A percentile compares a stretch with the other conserved stretches of the same genome.
These are phyloP conservation scores for Xylaria acuta DNA, from an alignment of 495 filamentous ascomycete species.

Conservation along the genomic window DNA sequence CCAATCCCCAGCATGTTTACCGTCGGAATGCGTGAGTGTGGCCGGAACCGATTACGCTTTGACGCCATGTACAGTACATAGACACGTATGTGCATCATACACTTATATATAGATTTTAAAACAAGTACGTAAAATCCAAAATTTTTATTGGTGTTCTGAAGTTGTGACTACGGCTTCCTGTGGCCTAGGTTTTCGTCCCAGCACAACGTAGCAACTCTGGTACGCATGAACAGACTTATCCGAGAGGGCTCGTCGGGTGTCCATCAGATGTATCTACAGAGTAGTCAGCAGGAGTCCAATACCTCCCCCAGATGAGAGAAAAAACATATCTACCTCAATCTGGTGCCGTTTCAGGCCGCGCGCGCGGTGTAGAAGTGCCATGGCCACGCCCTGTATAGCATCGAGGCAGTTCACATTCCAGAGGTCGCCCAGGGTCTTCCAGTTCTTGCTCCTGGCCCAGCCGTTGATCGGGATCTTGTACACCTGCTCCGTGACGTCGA, in stretches of 20 bases:
- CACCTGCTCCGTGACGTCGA: constrained; percentile 63
- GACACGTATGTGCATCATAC: not conserved
- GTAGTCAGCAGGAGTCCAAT: not conserved
- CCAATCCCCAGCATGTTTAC: not conserved
- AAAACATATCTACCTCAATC: constrained; percentile 27
- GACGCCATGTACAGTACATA: not conserved
- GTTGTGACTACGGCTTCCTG: not conserved
- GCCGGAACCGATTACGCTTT: not conserved
- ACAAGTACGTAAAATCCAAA: not conserved
- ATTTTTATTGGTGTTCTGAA: not conserved
- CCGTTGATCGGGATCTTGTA: constrained; percentile 64
- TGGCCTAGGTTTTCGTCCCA: constrained; percentile 57
- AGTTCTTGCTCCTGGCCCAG: constrained; percentile 52
- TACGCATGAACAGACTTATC: constrained; percentile 63
- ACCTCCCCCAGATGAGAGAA: constrained; percentile 34
- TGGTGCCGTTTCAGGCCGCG: constrained; percentile 16
- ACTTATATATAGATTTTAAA: not conserved
- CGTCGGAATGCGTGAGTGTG: not conserved
- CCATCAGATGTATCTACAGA: constrained; percentile 61
- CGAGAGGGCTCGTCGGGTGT: constrained; percentile 62
- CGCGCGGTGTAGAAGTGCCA: constrained; percentile 35
- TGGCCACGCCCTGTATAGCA: constrained; percentile 22
- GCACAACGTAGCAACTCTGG: constrained; percentile 59
- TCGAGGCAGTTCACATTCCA: constrained; percentile 50
- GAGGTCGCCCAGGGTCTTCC: constrained; percentile 47